Evolutionary conservation across 805 yeast genomes (phyloP).

Genomic region (Candida corydali): DNA sequence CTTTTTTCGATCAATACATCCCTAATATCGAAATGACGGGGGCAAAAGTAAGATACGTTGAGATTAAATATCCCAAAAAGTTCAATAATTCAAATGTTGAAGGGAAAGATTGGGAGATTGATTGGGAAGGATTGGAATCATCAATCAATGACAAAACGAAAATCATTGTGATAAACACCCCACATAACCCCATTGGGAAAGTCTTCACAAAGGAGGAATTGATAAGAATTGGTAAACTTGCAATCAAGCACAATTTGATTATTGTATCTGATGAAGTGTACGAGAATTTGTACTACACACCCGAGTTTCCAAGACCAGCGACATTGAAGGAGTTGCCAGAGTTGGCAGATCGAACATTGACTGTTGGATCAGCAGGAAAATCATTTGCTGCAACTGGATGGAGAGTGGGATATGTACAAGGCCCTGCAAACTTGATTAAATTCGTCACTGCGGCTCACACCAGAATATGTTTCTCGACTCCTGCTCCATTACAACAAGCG

Average conservation of each 20-base stretch:
- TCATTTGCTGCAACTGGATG: slow-evolving; percentile 99
- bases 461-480: slow-evolving; percentile 86
- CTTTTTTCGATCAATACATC: slow-evolving; percentile 95
- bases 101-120: slow-evolving; percentile 85
- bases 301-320: slow-evolving; percentile 76
- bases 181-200: slow-evolving; percentile 96
- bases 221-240: slow-evolving; percentile 68
- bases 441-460: slow-evolving; percentile 89
- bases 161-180: slow-evolving; percentile 84
- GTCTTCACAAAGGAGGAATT: slow-evolving; percentile 77
- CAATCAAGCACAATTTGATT: slow-evolving; percentile 78
- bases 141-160: slow-evolving; percentile 76
- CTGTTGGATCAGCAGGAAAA: slow-evolving; percentile 97
- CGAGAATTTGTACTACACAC: slow-evolving; percentile 76
- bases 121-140: slow-evolving; percentile 69
- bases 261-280: slow-evolving; percentile 93
- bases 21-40: slow-evolving; percentile 93
- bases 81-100: slow-evolving; percentile 58
- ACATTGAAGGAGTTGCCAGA: slow-evolving; percentile 65
- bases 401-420: slow-evolving; percentile 96
- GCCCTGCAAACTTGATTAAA: slow-evolving; percentile 74
- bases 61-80: slow-evolving; percentile 77
- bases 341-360: slow-evolving; percentile 69
- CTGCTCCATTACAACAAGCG: slow-evolving; percentile 91
- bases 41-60: slow-evolving; percentile 84